phyloP scores from a whole-genome alignment of 169 alveolate species.

The Cryptosporidium baileyi region DNA sequence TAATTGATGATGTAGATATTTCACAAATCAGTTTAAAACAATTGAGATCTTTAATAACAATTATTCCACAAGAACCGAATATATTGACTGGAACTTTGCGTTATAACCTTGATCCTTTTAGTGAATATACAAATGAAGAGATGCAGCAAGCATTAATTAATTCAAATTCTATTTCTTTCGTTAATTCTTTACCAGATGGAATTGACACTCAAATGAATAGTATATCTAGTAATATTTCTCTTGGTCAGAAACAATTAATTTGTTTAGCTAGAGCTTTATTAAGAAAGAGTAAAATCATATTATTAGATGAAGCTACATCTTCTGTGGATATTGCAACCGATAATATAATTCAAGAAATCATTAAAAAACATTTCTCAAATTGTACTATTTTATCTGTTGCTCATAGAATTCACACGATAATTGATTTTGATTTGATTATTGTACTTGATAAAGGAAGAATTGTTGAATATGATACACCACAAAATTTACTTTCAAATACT shows the following conservation, averaged over 20 bases:
- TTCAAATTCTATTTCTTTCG: conserved; percentile 73
- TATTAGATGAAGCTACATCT: conserved; percentile 90
- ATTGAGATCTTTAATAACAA: conserved; percentile 75
- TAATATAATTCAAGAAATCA: conserved; percentile 79
- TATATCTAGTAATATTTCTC: conserved; percentile 75
- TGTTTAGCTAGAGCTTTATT: conserved; percentile 81
- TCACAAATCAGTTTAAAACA: conserved; percentile 70
- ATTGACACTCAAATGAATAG: conserved; percentile 67
- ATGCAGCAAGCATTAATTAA: conserved; percentile 77
- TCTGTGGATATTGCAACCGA: conserved; percentile 86
- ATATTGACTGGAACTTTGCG: conserved; percentile 86
- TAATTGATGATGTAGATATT: conserved; percentile 79
- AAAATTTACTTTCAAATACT: conserved; percentile 50
- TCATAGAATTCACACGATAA: conserved; percentile 87
- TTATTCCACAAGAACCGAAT: conserved; percentile 82
- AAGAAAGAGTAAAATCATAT: conserved; percentile 73
- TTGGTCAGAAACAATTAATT: conserved; percentile 84
- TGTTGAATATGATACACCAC: conserved; percentile 81
- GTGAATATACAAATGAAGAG: conserved; percentile 77
- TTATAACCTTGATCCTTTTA: conserved; percentile 90
- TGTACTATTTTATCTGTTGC: conserved; percentile 90
- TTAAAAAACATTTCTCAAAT: conserved; percentile 76
- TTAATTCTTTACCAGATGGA: conserved; percentile 54
- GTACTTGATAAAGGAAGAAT: conserved; percentile 84
- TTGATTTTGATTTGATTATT: conserved; percentile 84